Conservation (phyloP, 179 eudicot genomes). For the Spinacia oleracea region DNA sequence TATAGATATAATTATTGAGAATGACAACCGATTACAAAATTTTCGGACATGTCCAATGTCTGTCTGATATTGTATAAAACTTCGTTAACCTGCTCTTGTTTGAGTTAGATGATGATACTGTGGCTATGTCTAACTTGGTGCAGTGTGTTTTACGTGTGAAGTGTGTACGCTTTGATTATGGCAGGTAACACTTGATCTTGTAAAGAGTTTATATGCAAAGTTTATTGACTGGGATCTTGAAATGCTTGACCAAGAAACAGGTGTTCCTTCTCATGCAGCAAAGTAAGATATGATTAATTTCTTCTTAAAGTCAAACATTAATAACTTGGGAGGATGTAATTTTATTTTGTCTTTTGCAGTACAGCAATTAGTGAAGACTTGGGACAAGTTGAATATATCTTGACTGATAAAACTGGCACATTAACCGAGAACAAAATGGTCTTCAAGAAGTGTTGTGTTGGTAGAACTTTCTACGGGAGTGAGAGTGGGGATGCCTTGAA, state of each 20-base stretch:
- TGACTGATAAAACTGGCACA: slow-evolving; percentile 99
- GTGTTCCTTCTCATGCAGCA: slow-evolving; percentile 74
- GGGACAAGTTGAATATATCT: slow-evolving; percentile 97
- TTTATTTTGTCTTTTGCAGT: slow-evolving; percentile 59
- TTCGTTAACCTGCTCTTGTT: neutral
- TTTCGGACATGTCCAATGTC: neutral
- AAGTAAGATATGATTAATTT: slow-evolving; percentile 56
- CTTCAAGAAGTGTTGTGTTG: slow-evolving; percentile 80
- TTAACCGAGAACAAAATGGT: slow-evolving; percentile 95
- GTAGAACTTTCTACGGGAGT: slow-evolving; percentile 81
- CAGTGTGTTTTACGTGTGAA: slow-evolving; percentile 4
- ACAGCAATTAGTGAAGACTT: slow-evolving; percentile 99
- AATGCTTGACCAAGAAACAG: slow-evolving; percentile 87
- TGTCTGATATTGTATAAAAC: neutral
- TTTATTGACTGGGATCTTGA: slow-evolving; percentile 96
- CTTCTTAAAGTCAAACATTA: slow-evolving; percentile 4
- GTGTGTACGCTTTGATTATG: slow-evolving; percentile 23
- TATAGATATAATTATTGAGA: neutral
- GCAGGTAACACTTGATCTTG: slow-evolving; percentile 95
- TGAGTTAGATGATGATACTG: neutral
- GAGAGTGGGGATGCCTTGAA: slow-evolving; percentile 88
- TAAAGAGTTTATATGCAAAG: slow-evolving; percentile 94
- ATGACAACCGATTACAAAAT: neutral
- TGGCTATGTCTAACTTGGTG: neutral
- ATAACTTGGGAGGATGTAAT: slow-evolving; percentile 15